Base-by-base conservation (phyloP, 331 rosid species). In the Saraca asoca region DNA sequence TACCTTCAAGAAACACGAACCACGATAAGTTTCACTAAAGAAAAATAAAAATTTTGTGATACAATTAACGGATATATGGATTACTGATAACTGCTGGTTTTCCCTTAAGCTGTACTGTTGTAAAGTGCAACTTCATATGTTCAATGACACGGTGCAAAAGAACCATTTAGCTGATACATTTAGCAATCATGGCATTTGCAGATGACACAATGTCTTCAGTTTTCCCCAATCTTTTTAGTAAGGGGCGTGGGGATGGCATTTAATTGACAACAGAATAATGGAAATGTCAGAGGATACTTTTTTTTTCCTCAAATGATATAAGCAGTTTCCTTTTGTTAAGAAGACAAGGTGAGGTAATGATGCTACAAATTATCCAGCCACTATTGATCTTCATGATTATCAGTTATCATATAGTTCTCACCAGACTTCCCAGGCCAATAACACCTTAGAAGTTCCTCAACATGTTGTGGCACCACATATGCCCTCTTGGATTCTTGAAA, bases 401-500 rank as follows among this genome's bases (percentile, higher is more conserved):
- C 20, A 46, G 35, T 65, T 55, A 29, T 50, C 64, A 58, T n/a
- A n/a, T 24, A 33, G 69, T 56, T 65, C 79, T 35, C 75, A 94
- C 99, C 96, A 80, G 96, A 73, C 38, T 18, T 80, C 34, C 95
- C 99, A 9, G 85, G 81, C 96, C 97, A 90, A 72, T 85, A 94
- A 72, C 99, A 94, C 80, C 80, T 86, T 63, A 90, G 77, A 58
- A 94, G 99, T 83, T 90, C 97, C 82, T 90, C 97, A 58, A 90
- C 93, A 33, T 54, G 82, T 80, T 90, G 97, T 12, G 99, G 99
- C 83, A 94, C 97, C 68, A 94, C 99, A 38, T 85, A 94, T 39
- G 99, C 99, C 80, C 99, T 86, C 77, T 94, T 94, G 48, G 99
- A 94, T 79, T 94, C 99, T 69, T 86, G 91, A 56, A 94, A 94